These are phyloP conservation scores for Pistacia vera DNA, from an alignment of 345 rosid species.

Conservation along the genomic window DNA sequence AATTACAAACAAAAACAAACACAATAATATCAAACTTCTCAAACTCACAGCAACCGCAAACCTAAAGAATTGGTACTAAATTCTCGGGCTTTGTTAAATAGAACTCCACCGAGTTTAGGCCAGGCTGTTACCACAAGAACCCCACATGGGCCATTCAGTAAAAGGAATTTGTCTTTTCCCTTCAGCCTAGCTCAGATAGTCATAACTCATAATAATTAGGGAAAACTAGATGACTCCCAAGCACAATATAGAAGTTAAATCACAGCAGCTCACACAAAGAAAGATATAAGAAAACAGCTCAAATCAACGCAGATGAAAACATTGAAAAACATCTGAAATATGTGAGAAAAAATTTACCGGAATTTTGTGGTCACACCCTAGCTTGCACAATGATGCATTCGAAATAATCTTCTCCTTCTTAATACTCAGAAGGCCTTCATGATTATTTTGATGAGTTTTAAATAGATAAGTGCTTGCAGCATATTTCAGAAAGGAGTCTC, in stretches of 20 bases:
- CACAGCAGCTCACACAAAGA: neutral
- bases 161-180: neutral
- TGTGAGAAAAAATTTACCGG: constrained; percentile 48
- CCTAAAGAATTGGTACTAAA: neutral
- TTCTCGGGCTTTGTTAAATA: neutral
- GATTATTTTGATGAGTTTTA: constrained; percentile 44
- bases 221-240: neutral
- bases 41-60: neutral
- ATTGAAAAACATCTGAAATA: neutral
- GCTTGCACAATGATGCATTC: constrained; percentile 69
- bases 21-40: constrained; percentile 9
- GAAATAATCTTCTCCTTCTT: constrained; percentile 63
- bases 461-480: constrained; percentile 78
- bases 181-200: neutral
- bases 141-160: neutral
- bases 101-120: neutral
- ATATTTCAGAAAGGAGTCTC: constrained; percentile 92
- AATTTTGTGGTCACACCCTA: constrained; percentile 70
- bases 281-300: neutral
- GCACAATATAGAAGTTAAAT: too few relatives aligned
- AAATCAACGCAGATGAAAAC: neutral
- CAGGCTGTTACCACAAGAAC: neutral
- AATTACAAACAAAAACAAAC: neutral
- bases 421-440: constrained; percentile 82
- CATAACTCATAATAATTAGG: neutral